Evolutionary conservation across 2,329 filamentous ascomycete species (phyloP).

Genomic region (Arthrinium phaeospermum): DNA sequence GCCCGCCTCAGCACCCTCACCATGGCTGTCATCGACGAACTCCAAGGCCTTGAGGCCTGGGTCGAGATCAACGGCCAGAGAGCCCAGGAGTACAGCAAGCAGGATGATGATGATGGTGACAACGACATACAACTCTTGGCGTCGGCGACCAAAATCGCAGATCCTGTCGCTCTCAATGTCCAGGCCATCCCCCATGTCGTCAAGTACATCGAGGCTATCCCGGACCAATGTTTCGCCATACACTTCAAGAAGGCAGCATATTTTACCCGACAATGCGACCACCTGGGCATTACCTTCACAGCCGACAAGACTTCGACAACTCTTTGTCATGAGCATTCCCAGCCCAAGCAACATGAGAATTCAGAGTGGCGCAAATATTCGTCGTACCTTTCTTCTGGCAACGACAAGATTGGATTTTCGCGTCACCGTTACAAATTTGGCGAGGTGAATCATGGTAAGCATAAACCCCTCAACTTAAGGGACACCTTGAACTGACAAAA

Average conservation of each 20-base stretch:
- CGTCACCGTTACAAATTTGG: background rate
- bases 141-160: background rate
- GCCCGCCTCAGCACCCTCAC: background rate
- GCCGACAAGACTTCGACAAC: background rate
- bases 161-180: background rate
- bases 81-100: background rate
- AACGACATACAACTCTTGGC: background rate
- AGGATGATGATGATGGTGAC: background rate
- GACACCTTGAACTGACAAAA: background rate
- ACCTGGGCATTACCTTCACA: background rate
- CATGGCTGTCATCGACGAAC: constrained; percentile 6
- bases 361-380: background rate
- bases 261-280: background rate
- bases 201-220: background rate
- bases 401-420: background rate
- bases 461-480: background rate
- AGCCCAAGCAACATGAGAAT: background rate
- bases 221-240: accelerated
- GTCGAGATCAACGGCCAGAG: background rate
- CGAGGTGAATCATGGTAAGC: background rate
- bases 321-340: background rate
- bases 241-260: background rate
- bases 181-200: background rate
- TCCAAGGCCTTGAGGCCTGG: constrained; percentile 5
- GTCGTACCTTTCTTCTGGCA: background rate